Evolutionary conservation across 495 filamentous ascomycete genomes (phyloP).

Genomic region (Saxophila tyrrhenica): DNA sequence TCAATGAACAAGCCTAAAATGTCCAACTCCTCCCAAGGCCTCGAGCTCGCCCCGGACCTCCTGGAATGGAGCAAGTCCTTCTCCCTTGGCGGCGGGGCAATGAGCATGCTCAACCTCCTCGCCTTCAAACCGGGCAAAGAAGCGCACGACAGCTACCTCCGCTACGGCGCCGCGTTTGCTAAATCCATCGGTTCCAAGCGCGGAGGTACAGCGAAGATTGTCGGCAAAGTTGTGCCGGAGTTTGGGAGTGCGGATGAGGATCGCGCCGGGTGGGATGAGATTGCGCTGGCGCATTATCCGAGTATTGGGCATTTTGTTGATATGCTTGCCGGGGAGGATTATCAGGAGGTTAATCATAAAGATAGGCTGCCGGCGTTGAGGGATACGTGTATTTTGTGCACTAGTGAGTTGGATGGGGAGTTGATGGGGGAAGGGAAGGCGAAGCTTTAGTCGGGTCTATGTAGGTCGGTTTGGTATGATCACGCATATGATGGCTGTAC

Average conservation of each 20-base stretch:
- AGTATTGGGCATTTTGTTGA: slow-evolving; percentile 51
- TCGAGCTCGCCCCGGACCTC: slow-evolving; percentile 45
- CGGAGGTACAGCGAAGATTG: slow-evolving; percentile 51
- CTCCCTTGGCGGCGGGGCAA: slow-evolving; percentile 32
- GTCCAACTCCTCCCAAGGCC: slow-evolving; percentile 36
- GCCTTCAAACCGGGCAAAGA: slow-evolving; percentile 39
- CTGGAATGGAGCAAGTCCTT: slow-evolving; percentile 36
- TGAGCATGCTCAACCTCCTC: slow-evolving; percentile 60
- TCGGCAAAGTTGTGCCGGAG: slow-evolving; percentile 42
- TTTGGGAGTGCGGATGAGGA: slow-evolving; percentile 21
- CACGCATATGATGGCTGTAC: slow-evolving; percentile 39
- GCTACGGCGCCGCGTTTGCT: slow-evolving; percentile 49
- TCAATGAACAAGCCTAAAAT: slow-evolving; percentile 27
- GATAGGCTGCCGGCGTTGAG: slow-evolving; percentile 44
- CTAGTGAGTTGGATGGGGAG: slow-evolving; percentile 42
- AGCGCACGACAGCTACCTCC: slow-evolving; percentile 42
- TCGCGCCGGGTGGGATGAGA: slow-evolving; percentile 40
- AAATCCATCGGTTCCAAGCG: slow-evolving; percentile 39
- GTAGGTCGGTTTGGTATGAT: not conserved
- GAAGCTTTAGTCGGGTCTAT: slow-evolving; percentile 9
- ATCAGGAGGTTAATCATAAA: slow-evolving; percentile 50
- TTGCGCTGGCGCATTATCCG: slow-evolving; percentile 57
- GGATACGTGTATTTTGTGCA: slow-evolving; percentile 55
- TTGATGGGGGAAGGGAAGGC: slow-evolving; percentile 6
- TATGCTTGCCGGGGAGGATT: slow-evolving; percentile 52